Conservation (phyloP, 2,329 filamentous ascomycete genomes). For the Leptographium lundbergii region DNA sequence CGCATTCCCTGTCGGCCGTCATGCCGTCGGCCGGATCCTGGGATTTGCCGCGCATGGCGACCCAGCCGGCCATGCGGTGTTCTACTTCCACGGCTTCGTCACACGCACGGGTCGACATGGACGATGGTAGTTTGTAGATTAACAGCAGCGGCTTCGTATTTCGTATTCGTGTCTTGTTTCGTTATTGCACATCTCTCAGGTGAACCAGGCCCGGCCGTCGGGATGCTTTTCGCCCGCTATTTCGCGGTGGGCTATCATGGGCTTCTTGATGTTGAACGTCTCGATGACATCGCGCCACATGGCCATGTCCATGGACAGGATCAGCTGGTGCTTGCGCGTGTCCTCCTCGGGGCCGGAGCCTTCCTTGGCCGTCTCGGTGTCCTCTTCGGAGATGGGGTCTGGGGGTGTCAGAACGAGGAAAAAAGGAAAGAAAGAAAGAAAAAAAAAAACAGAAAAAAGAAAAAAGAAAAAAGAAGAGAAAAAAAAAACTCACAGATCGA, state of each 20-base stretch:
- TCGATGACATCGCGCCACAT: conserved; percentile 71
- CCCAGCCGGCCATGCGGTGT: conserved; percentile 17
- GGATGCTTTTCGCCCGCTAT: conserved; percentile 17
- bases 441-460: not conserved
- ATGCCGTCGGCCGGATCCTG: conserved; percentile 23
- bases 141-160: no score
- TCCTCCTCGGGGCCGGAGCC: conserved; percentile 5
- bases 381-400: conserved; percentile 32
- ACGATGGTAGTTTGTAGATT: no score
- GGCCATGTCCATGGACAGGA: conserved; percentile 76
- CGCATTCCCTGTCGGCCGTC: no score
- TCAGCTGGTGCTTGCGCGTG: conserved; percentile 58
- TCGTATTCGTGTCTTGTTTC: not conserved
- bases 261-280: conserved; percentile 61
- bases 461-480: not conserved
- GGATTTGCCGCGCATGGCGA: conserved; percentile 28
- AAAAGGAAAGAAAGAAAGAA: not conserved
- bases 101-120: no score
- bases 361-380: conserved; percentile 25
- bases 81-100: conserved; percentile 29
- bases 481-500: conserved; percentile 61
- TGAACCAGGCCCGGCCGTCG: conserved; percentile 9
- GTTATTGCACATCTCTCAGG: not conserved
- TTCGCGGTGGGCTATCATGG: conserved; percentile 73
- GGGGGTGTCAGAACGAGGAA: not conserved